phyloP scores from a whole-genome alignment of 495 filamentous ascomycete species.

The Barbatosphaeria neglecta region DNA sequence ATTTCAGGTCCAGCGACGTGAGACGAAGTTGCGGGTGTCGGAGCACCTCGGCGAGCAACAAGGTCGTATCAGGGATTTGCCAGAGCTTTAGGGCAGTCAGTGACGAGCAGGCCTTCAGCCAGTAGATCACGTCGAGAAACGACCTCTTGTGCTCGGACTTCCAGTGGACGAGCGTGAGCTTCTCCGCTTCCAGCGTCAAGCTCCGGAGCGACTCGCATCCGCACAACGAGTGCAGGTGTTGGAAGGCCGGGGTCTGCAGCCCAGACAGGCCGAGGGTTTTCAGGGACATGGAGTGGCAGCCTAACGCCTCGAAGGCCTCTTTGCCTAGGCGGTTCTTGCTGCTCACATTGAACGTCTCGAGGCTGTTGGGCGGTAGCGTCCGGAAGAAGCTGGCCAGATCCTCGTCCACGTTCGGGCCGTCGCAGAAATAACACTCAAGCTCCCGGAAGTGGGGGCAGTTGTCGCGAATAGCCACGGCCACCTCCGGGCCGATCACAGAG shows the following conservation, averaged over 20 bases:
- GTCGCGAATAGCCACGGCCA: conserved; percentile 37
- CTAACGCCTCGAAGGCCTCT: conserved; percentile 48
- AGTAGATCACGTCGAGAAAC: conserved; percentile 39
- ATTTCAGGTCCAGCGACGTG: conserved; percentile 8
- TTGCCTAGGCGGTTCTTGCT: conserved; percentile 37
- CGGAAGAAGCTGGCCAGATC: conserved; percentile 47
- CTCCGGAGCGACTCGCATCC: conserved; percentile 40
- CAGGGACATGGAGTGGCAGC: conserved; percentile 44
- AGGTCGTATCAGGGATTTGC: conserved; percentile 36
- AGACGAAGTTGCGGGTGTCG: conserved; percentile 15
- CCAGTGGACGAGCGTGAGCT: conserved; percentile 16
- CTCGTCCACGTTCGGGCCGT: conserved; percentile 32
- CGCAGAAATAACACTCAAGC: conserved; percentile 40
- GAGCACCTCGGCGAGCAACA: conserved; percentile 43
- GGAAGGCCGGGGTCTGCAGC: conserved; percentile 35
- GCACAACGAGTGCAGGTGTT: conserved; percentile 34
- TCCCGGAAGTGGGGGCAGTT: conserved; percentile 51
- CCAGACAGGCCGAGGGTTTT: conserved; percentile 41
- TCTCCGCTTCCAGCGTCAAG: conserved; percentile 36
- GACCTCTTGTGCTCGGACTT: conserved; percentile 33
- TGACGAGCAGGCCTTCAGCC: conserved; percentile 43
- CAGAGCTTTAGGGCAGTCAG: conserved; percentile 40
- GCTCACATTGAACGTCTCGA: conserved; percentile 48
- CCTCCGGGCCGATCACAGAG: conserved; percentile 38
- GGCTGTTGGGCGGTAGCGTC: conserved; percentile 42